Evolutionary conservation across 768 basidiomycete species (phyloP).

Genomic region (Kwoniella sp.): DNA sequence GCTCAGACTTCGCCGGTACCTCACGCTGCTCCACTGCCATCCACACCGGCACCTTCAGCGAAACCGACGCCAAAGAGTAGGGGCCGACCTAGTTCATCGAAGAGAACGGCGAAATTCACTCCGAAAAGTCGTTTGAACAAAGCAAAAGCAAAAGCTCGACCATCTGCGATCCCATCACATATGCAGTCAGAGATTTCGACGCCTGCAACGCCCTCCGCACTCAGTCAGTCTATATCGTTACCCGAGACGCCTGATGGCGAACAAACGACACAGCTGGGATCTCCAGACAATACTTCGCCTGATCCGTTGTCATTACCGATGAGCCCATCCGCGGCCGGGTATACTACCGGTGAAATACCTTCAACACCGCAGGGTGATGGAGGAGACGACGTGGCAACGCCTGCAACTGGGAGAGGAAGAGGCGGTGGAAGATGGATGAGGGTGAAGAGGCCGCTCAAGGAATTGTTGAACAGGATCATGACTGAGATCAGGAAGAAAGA

Average conservation of each 20-base stretch:
- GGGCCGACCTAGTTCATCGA: constrained; percentile 1
- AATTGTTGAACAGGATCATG: constrained; percentile 46
- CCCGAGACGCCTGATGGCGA: constrained; percentile 13
- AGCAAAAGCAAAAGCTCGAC: constrained; percentile 13
- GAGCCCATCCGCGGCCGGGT: constrained; percentile 12
- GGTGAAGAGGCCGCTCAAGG: constrained; percentile 47
- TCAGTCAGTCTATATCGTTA: not conserved
- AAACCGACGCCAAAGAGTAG: not conserved
- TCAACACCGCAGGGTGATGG: constrained; percentile 12
- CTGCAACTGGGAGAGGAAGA: constrained; percentile 48
- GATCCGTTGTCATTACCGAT: constrained; percentile 25
- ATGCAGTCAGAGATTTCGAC: constrained; percentile 30
- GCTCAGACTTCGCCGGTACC: not conserved
- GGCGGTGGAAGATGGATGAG: constrained; percentile 61
- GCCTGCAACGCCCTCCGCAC: constrained; percentile 15
- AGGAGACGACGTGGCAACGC: constrained; percentile 9
- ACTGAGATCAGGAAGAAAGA: constrained; percentile 48
- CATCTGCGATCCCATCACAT: constrained; percentile 34
- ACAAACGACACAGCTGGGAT: not conserved
- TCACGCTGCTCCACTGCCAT: not conserved
- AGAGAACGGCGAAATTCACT: constrained; percentile 12
- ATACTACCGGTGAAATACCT: not conserved
- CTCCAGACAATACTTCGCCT: constrained; percentile 13
- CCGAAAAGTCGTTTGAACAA: constrained; percentile 9
- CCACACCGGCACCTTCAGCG: not conserved